Evolutionary conservation across 116 monocot genomes (phyloP).

Genomic region (Zostera marina): DNA sequence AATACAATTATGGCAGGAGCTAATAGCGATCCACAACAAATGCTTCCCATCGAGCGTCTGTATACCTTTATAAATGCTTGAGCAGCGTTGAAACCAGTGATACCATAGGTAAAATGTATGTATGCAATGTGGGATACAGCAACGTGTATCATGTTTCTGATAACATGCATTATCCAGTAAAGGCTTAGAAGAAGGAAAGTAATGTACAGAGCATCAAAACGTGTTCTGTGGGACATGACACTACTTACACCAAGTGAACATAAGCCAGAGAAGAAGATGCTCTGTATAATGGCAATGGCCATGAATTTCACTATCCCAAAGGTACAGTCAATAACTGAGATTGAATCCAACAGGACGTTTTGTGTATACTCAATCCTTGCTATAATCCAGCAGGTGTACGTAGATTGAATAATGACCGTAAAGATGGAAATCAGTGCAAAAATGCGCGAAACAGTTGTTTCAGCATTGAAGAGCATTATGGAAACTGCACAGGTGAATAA

Average conservation of each 20-base stretch:
- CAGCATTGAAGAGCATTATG: conserved; percentile 28
- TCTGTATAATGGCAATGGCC: conserved; percentile 11
- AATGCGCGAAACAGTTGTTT: conserved; percentile 15
- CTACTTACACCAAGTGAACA: conserved; percentile 43
- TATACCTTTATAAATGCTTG: conserved; percentile 17
- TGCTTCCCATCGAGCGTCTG: conserved; percentile 13
- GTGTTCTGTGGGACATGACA: conserved; percentile 13
- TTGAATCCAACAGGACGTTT: conserved; percentile 22
- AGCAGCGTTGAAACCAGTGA: not conserved
- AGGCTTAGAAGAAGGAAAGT: conserved; percentile 36
- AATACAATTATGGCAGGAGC: conserved; percentile 16
- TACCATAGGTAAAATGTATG: conserved; percentile 13
- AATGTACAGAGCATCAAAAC: conserved; percentile 25
- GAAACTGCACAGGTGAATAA: conserved; percentile 15
- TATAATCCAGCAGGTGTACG: conserved; percentile 54
- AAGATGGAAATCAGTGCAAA: conserved; percentile 12
- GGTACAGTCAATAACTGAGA: not conserved
- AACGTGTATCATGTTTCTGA: conserved; percentile 31
- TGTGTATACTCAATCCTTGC: conserved; percentile 23
- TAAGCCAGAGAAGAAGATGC: conserved; percentile 19
- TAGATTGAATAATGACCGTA: conserved; percentile 11
- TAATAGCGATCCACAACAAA: conserved; percentile 33
- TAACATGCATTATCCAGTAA: conserved; percentile 25
- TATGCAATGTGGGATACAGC: conserved; percentile 29
- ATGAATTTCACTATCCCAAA: conserved; percentile 5